phyloP scores from a whole-genome alignment of 2,329 filamentous ascomycete species.

The Claviceps quebecensis region DNA sequence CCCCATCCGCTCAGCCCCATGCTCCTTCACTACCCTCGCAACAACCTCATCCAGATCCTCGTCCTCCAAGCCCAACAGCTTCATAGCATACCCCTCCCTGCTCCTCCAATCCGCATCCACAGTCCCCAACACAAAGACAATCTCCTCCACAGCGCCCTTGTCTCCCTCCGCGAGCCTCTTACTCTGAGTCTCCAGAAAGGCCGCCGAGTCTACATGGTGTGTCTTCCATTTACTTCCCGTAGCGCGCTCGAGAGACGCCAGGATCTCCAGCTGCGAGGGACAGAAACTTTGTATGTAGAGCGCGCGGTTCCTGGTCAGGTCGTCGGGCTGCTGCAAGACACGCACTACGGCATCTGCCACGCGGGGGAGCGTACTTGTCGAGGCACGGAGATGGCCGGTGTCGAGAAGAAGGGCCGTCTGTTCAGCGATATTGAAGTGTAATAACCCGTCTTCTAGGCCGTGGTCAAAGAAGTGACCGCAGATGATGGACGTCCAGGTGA shows the following conservation, averaged over 20 bases:
- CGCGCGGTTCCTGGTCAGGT: slow-evolving; percentile 32
- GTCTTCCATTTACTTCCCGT: slow-evolving; percentile 27
- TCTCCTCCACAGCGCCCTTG: slow-evolving; percentile 26
- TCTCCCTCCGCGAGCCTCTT: slow-evolving; percentile 24
- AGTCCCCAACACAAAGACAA: slow-evolving; percentile 35
- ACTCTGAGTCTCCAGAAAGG: slow-evolving; percentile 25
- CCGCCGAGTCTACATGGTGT: slow-evolving; percentile 21
- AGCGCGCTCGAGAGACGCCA: slow-evolving; percentile 35
- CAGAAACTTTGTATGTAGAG: slow-evolving; percentile 33
- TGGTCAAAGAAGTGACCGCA: slow-evolving; percentile 37
- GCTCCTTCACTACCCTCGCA: slow-evolving; percentile 17
- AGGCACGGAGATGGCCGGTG: slow-evolving; percentile 34
- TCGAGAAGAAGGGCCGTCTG: slow-evolving; percentile 33
- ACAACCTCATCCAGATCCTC: slow-evolving; percentile 31
- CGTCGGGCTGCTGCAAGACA: slow-evolving; percentile 31
- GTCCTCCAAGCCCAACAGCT: slow-evolving; percentile 29
- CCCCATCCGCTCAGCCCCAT: slow-evolving; percentile 1
- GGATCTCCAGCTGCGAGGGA: slow-evolving; percentile 32
- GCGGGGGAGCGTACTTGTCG: slow-evolving; percentile 32
- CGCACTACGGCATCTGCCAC: slow-evolving; percentile 36
- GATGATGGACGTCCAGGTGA: slow-evolving; percentile 37
- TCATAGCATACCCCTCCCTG: slow-evolving; percentile 31
- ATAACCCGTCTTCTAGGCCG: slow-evolving; percentile 23
- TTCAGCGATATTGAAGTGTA: slow-evolving; percentile 30
- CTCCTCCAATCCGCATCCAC: slow-evolving; percentile 34